Conservation (phyloP, 176 grass and related monocot species). For the Aegilops bicornis region DNA sequence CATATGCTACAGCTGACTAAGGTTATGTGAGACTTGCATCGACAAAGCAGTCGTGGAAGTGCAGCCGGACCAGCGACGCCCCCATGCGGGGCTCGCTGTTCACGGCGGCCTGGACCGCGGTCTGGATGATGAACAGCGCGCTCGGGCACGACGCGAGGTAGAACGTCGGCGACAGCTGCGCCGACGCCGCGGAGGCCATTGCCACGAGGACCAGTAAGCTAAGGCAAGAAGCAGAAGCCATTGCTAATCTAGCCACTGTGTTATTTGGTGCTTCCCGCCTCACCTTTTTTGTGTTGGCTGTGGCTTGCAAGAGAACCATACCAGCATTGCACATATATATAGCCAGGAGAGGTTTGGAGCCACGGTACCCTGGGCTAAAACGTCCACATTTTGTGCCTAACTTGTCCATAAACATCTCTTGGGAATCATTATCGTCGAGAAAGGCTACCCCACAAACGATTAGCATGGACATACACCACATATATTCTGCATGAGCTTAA, state of each 20-base stretch:
- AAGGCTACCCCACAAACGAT: neutral
- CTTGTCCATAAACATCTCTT: neutral
- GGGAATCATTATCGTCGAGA: neutral
- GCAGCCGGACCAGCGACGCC: conserved; percentile 69
- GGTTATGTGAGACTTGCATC: conserved; percentile 35
- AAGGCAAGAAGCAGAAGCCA: neutral
- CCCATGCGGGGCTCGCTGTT: conserved; percentile 53
- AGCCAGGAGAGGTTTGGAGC: neutral
- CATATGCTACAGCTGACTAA: neutral
- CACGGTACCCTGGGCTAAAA: neutral
- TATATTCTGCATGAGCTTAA: neutral
- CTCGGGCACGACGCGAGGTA: conserved; percentile 64
- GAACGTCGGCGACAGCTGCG: conserved; percentile 81
- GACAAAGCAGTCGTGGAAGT: conserved; percentile 93
- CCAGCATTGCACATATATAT: neutral
- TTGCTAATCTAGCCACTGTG: neutral
- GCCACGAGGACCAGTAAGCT: conserved; percentile 10
- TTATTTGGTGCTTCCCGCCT: neutral
- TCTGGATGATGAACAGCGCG: conserved; percentile 56
- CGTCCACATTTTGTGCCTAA: neutral
- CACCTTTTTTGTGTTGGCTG: neutral
- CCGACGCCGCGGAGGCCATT: conserved; percentile 31
- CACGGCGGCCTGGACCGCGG: conserved; percentile 53
- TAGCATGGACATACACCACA: neutral
- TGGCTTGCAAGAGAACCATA: neutral